phyloP scores from a whole-genome alignment of 352 stramenopile species.

The Phytopythium litorale region DNA sequence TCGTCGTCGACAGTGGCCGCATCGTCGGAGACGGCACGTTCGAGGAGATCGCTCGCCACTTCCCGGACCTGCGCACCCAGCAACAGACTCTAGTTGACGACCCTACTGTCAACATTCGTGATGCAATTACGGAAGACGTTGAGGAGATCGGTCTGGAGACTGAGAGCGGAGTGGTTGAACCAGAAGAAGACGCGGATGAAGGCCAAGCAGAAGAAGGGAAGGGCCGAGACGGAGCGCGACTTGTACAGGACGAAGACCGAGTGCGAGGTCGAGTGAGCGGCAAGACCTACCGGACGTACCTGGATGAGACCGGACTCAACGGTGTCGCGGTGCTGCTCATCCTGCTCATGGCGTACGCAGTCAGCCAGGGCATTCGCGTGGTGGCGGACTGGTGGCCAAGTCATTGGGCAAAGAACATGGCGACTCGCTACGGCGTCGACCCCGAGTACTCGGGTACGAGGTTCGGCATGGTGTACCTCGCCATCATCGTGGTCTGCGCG shows the following conservation, averaged over 20 bases:
- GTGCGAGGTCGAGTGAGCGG: conserved; percentile 10
- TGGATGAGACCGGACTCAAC: conserved; percentile 25
- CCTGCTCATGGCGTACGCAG: conserved; percentile 9
- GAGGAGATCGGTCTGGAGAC: background rate
- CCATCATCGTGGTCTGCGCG: conserved; percentile 24
- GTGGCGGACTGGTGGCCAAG: conserved; percentile 26
- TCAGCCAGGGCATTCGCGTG: conserved; percentile 14
- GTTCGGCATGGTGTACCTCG: conserved; percentile 40
- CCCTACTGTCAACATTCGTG: background rate
- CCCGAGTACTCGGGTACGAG: conserved; percentile 27
- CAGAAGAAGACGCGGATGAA: background rate
- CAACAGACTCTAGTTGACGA: background rate
- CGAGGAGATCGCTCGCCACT: conserved; percentile 41
- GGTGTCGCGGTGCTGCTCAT: conserved; percentile 6
- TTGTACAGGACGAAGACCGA: conserved; percentile 31
- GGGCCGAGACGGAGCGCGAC: background rate
- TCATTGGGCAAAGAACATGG: conserved; percentile 25
- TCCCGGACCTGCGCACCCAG: conserved; percentile 15
- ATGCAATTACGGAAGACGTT: background rate
- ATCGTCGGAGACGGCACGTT: conserved; percentile 76
- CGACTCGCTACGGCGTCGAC: conserved; percentile 17
- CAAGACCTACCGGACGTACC: conserved; percentile 17
- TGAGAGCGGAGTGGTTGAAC: background rate
- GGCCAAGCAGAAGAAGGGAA: background rate
- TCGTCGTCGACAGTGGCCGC: conserved; percentile 59